These are phyloP conservation scores for Ensete glaucum DNA, from an alignment of 176 grass and related monocot genomes.

Conservation along the genomic window DNA sequence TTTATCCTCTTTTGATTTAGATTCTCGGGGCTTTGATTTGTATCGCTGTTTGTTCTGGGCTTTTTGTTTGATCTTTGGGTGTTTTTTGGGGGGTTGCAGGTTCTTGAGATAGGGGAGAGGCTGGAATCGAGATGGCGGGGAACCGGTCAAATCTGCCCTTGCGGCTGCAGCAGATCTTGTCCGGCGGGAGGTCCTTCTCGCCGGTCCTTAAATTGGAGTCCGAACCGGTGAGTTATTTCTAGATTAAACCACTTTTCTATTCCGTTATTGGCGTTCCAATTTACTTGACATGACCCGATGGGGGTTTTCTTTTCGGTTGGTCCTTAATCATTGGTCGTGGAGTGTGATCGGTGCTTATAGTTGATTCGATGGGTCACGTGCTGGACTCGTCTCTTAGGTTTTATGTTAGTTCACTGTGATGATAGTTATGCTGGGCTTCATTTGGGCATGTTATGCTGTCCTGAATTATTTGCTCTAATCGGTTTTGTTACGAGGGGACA, in stretches of 20 bases:
- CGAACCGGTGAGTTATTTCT: conserved; percentile 51
- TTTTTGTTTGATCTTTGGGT: neutral
- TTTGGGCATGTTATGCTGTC: neutral
- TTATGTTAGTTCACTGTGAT: neutral
- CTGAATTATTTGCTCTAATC: neutral
- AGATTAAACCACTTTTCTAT: neutral
- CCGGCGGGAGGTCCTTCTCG: conserved; percentile 49
- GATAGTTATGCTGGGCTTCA: neutral
- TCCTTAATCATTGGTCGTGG: neutral
- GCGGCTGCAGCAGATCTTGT: conserved; percentile 88
- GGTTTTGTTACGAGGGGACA: neutral
- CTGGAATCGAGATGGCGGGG: conserved; percentile 50
- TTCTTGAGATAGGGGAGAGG: conserved; percentile 31
- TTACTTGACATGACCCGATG: conserved; percentile 22
- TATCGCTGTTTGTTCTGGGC: neutral
- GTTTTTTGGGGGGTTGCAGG: conserved; percentile 18
- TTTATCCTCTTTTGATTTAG: neutral
- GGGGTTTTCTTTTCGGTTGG: conserved; percentile 13
- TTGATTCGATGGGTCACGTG: neutral
- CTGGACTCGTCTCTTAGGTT: neutral
- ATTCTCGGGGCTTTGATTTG: neutral
- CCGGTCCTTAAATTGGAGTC: conserved; percentile 84
- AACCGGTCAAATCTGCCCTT: conserved; percentile 76
- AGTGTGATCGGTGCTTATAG: neutral
- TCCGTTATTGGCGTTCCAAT: conserved; percentile 12